These are phyloP conservation scores for Rhodotorula sp. DNA, from an alignment of 1,284 basidiomycete genomes.

Conservation along the genomic window DNA sequence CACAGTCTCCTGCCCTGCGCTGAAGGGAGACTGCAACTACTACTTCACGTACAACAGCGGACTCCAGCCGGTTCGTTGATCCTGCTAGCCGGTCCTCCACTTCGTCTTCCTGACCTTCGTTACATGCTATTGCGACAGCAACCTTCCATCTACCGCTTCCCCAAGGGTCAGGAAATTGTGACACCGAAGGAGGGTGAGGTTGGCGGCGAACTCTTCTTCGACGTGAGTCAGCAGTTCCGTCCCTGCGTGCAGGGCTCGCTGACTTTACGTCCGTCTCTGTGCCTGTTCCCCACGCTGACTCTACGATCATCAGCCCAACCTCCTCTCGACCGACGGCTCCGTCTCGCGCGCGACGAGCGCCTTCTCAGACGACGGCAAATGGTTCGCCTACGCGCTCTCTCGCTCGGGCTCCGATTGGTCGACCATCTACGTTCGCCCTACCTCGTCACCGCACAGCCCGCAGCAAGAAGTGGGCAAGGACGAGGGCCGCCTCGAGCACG, in stretches of 20 bases:
- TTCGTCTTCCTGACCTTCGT: too few species aligned
- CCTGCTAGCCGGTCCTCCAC: too few species aligned
- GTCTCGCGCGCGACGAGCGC: conserved; percentile 60
- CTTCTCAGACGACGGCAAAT: conserved; percentile 66
- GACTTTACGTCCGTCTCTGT: too few species aligned
- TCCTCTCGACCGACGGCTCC: conserved; percentile 70
- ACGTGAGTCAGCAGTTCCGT: conserved; percentile 54
- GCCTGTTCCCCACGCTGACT: background rate
- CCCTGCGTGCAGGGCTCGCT: too few species aligned
- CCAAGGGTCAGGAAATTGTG: conserved; percentile 57
- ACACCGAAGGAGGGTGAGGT: conserved; percentile 53
- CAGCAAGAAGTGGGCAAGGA: conserved; percentile 51
- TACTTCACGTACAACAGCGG: conserved; percentile 53
- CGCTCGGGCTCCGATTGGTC: conserved; percentile 73
- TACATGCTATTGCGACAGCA: conserved; percentile 12
- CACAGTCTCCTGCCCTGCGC: conserved; percentile 52
- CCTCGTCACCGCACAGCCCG: conserved; percentile 56
- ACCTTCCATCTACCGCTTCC: conserved; percentile 64
- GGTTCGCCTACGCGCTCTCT: conserved; percentile 73
- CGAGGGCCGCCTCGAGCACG: conserved; percentile 59
- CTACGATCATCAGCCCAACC: conserved; percentile 56
- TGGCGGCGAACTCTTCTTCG: conserved; percentile 69
- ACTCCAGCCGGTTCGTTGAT: conserved; percentile 23
- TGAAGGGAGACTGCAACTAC: conserved; percentile 66
- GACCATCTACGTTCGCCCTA: conserved; percentile 57